phyloP scores from a whole-genome alignment of 2,329 filamentous ascomycete genomes.

The Dothistroma pini region DNA sequence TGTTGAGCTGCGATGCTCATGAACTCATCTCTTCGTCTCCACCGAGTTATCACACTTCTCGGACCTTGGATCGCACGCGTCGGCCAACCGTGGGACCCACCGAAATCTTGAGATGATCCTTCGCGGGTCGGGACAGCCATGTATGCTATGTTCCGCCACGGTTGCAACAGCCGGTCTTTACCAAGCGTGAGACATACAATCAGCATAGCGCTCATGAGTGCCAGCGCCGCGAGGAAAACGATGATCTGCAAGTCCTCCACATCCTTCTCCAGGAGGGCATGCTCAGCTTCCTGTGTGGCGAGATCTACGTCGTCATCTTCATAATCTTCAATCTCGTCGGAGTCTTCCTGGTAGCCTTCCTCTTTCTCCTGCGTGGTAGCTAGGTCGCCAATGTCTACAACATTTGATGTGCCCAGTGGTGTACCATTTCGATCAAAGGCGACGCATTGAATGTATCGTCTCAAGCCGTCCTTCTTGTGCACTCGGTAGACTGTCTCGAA shows the following conservation, averaged over 20 bases:
- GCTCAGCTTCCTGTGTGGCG: slow-evolving; percentile 5
- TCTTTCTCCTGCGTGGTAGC: slow-evolving; percentile 1
- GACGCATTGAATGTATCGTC: slow-evolving; percentile 23
- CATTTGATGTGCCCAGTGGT: slow-evolving; percentile 12
- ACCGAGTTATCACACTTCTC: neutral
- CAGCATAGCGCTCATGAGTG: slow-evolving; percentile 12
- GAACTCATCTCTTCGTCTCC: slow-evolving; percentile 5
- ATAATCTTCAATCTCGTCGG: neutral
- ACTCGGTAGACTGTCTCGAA: slow-evolving; percentile 18
- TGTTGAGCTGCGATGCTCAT: slow-evolving; percentile 5
- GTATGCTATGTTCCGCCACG: neutral
- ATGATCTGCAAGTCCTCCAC: slow-evolving; percentile 12
- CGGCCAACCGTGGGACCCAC: neutral
- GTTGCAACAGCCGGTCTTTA: neutral
- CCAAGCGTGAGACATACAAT: slow-evolving; percentile 6
- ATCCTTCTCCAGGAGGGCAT: slow-evolving; percentile 3
- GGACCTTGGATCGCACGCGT: neutral
- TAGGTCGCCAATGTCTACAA: slow-evolving; percentile 15
- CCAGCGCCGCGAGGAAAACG: slow-evolving; percentile 12
- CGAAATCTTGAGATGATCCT: neutral
- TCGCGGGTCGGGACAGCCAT: neutral
- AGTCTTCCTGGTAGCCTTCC: neutral
- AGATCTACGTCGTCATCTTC: neutral
- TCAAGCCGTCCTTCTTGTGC: slow-evolving; percentile 2
- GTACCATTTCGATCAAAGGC: slow-evolving; percentile 24